These are phyloP conservation scores for Hanseniaspora opuntiae DNA, from an alignment of 805 yeast genomes.

Conservation along the genomic window DNA sequence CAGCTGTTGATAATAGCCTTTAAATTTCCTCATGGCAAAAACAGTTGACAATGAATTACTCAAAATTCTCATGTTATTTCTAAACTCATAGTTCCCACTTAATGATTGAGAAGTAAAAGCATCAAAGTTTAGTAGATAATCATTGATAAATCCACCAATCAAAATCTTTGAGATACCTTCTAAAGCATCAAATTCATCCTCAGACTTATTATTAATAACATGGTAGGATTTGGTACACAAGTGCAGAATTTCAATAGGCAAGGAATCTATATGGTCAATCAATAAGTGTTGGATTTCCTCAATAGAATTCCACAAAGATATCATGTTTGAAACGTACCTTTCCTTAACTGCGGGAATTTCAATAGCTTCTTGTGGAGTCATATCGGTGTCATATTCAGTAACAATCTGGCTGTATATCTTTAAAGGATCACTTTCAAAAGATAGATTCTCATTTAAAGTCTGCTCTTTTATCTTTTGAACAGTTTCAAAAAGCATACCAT, in stretches of 20 bases:
- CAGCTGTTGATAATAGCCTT: constrained; percentile 23
- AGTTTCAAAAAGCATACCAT: constrained; percentile 26
- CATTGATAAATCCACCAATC: constrained; percentile 19
- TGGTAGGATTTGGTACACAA: constrained; percentile 37
- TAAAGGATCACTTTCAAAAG: constrained; percentile 72
- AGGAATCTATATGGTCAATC: constrained; percentile 28
- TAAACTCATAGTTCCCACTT: neutral
- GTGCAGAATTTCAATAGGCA: constrained; percentile 47
- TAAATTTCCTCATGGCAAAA: constrained; percentile 21
- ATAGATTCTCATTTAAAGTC: constrained; percentile 27
- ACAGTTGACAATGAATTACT: constrained; percentile 19
- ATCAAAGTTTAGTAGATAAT: constrained; percentile 18
- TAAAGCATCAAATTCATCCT: constrained; percentile 56
- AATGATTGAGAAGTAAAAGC: constrained; percentile 18
- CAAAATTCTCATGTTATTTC: constrained; percentile 17
- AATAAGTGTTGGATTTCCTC: constrained; percentile 46
- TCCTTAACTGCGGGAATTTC: constrained; percentile 62
- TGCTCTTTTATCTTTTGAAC: constrained; percentile 26
- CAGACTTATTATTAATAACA: constrained; percentile 33
- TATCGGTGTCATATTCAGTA: constrained; percentile 27
- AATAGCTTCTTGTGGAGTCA: constrained; percentile 56
- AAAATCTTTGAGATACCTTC: constrained; percentile 33
- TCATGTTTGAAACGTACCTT: constrained; percentile 60
- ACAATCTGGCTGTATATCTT: constrained; percentile 34
- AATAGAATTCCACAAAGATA: constrained; percentile 56